A percentile compares a stretch with the other conserved stretches of the same genome.
Conservation (phyloP, 176 grass and related monocot species). For the sorghum (Sorghum bicolor) region Sorghum_bicolor_NCBIv3 NC_012870.2:56736001-56736500, state of each 20-base stretch:
- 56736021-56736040: slow-evolving; percentile 93
- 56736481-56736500: too few species aligned
- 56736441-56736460: too few species aligned
- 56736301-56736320: background rate
- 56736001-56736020: slow-evolving; percentile 91
- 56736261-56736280: background rate
- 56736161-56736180: background rate
- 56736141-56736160: too few species aligned
- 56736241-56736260: slow-evolving; percentile 25
- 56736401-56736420: background rate
- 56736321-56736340: background rate
- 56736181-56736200: slow-evolving; percentile 35
- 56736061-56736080: background rate
- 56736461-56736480: too few species aligned
- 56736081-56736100: background rate
- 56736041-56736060: rapidly evolving
- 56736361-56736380: background rate
- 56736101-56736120: too few species aligned
- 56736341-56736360: background rate
- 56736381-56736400: background rate
- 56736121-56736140: too few species aligned
- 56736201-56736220: slow-evolving; percentile 45
- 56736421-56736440: background rate
- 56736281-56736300: background rate
- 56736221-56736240: slow-evolving; percentile 62